Percentiles rank a stretch among this genome's conserved stretches.
Conservation (phyloP, 139 green algal species). For the Picochlorum sp. region DNA sequence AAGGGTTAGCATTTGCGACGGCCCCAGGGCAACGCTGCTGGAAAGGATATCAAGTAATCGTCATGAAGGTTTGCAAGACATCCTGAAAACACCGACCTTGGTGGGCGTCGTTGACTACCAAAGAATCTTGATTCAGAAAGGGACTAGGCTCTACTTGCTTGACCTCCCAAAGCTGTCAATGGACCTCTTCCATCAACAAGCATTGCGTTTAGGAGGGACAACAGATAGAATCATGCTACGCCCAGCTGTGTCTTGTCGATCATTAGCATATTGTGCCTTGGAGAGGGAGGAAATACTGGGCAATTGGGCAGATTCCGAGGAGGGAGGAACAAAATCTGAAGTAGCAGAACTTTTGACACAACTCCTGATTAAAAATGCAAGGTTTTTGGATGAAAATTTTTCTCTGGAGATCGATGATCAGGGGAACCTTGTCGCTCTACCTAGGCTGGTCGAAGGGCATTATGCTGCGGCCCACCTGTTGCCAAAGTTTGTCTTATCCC, state of each 20-base stretch:
- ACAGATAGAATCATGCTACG: slow-evolving; percentile 32
- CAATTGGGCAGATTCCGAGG: slow-evolving; percentile 33
- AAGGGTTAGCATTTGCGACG: too few relatives aligned
- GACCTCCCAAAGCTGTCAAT: slow-evolving; percentile 44
- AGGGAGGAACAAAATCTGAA: slow-evolving; percentile 44
- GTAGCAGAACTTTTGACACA: slow-evolving; percentile 41
- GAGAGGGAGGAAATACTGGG: slow-evolving; percentile 47
- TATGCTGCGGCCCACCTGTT: slow-evolving; percentile 21
- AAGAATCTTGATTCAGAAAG: slow-evolving; percentile 58
- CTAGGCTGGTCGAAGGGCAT: slow-evolving; percentile 54
- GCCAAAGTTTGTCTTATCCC: slow-evolving; percentile 52
- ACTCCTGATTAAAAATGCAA: slow-evolving; percentile 47
- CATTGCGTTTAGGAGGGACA: slow-evolving; percentile 37
- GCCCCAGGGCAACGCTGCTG: too few relatives aligned
- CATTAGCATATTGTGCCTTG: slow-evolving; percentile 54
- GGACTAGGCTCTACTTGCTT: slow-evolving; percentile 77
- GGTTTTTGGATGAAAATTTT: slow-evolving; percentile 57
- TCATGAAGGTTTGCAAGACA: slow-evolving; percentile 50
- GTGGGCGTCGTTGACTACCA: slow-evolving; percentile 71
- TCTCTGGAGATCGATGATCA: slow-evolving; percentile 35
- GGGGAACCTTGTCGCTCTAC: slow-evolving; percentile 40
- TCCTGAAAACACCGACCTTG: slow-evolving; percentile 54
- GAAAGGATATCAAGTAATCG: not conserved
- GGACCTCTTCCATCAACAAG: slow-evolving; percentile 83
- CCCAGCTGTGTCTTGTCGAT: slow-evolving; percentile 23